These are phyloP conservation scores for Coleophoma eucalyptorum DNA, from an alignment of 2,329 filamentous ascomycete species.

Conservation along the genomic window DNA sequence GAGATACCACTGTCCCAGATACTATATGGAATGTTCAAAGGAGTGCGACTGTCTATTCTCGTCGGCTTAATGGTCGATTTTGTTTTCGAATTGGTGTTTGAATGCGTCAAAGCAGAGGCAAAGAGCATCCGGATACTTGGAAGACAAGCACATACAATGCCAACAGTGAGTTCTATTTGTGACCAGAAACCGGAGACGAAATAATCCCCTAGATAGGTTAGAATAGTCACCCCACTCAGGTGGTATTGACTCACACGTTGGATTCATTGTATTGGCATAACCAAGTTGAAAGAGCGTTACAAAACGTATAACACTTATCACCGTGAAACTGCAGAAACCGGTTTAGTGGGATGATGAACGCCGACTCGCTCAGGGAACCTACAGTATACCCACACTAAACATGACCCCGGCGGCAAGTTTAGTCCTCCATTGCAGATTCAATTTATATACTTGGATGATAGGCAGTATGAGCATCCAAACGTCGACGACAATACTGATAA, in stretches of 20 bases:
- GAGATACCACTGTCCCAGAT: neutral
- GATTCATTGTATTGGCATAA: neutral
- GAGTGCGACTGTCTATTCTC: neutral
- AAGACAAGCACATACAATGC: neutral
- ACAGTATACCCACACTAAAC: neutral
- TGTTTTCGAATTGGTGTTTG: neutral
- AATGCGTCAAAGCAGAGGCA: neutral
- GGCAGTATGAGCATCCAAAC: neutral
- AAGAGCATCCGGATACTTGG: neutral
- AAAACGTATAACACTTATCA: neutral
- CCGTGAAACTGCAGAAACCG: neutral
- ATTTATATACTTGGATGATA: neutral
- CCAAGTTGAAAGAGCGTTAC: neutral
- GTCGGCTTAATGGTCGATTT: neutral
- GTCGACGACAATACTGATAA: neutral
- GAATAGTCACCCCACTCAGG: neutral
- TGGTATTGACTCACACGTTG: neutral
- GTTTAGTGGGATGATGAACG: neutral
- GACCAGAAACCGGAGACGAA: neutral
- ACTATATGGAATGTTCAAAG: neutral
- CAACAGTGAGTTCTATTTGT: neutral
- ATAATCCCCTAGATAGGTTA: neutral
- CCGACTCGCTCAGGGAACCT: neutral
- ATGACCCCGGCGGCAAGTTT: neutral
- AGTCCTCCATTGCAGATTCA: neutral